Evolutionary conservation across 2,329 filamentous ascomycete genomes (phyloP), one percentile per base, ranked within the genome.

Genomic region (Hypoxylon sp.): DNA sequence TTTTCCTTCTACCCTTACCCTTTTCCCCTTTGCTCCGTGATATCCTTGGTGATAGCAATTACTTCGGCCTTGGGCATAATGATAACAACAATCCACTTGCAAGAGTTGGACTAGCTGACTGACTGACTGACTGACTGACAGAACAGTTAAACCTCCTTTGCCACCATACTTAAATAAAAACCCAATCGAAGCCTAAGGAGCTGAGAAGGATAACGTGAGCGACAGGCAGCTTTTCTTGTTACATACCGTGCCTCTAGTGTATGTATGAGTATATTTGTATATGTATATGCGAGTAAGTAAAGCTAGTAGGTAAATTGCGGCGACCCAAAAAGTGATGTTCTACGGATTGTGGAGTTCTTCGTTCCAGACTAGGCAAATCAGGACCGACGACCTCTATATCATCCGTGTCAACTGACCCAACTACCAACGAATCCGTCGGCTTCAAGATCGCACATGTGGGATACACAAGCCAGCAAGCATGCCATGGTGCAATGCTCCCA

Each of bases 361-460:
- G 17, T 23, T 49, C 36, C 17, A 45, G n/a, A 10, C 46, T 59
- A 66, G 30, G 63, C 65, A 66, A 71, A 71, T 71, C 68, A 71
- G 55, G 59, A 60, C 25, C 36, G 41, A 17, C 43, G 23, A 58
- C 13, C 10, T 62, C 48, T 60, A 30, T 64, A 57, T 49, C 50
- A 52, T 46, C 65, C 58, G 66, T 65, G 66, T 69, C 68, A 71
- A 71, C 65, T 69, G 66, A 70, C 65, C 65, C 28, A 52, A 60
- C n/a, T 69, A 56, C 55, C 68, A 70, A 46, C 68, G 34, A 65
- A 68, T 68, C 38, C 62, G 49, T 60, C 60, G 62, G 56, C 49
- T 46, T 68, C 38, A 60, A 60, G 60, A 71, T 67, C 60, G 53
- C 66, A 66, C 55, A 52, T 51, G 25, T 64, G 66, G 65, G 66